Percentiles rank a stretch among this genome's conserved stretches.
Conservation (phyloP, 75 land plant genomes). For the Pinus tabuliformis region DNA sequence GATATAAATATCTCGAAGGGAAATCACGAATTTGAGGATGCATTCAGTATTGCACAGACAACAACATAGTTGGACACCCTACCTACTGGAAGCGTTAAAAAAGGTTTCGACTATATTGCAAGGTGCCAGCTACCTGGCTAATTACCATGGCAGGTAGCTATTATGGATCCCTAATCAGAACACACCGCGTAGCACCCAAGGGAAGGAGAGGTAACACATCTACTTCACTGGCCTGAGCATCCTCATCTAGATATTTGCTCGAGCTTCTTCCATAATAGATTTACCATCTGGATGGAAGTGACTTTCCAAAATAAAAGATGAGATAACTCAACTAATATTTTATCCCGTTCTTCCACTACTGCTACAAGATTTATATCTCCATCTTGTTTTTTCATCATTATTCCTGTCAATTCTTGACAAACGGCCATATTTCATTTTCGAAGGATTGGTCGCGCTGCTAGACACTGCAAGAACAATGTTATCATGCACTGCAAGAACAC, state of each 20-base stretch:
- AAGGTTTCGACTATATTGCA: conserved; percentile 87
- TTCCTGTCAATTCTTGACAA: too few relatives aligned
- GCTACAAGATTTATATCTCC: conserved; percentile 88
- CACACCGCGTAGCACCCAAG: conserved; percentile 97
- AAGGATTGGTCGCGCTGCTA: too few relatives aligned
- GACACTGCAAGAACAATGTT: too few relatives aligned
- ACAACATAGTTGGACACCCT: conserved; percentile 93
- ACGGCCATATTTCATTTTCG: too few relatives aligned
- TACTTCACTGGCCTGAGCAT: conserved; percentile 99
- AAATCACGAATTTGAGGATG: conserved; percentile 97
- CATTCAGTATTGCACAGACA: conserved; percentile 99
- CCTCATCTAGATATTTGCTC: conserved; percentile 92
- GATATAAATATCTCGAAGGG: conserved; percentile 96
- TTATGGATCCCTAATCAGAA: conserved; percentile 98
- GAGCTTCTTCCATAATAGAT: conserved; percentile 82
- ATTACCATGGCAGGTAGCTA: conserved; percentile 99
- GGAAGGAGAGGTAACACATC: conserved; percentile 91
- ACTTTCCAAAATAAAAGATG: conserved; percentile 81
- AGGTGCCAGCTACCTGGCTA: conserved; percentile 94
- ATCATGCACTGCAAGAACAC: too few relatives aligned
- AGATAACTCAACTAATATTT: conserved; percentile 89
- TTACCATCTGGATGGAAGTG: conserved; percentile 67
- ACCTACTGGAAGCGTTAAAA: conserved; percentile 99
- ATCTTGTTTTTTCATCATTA: too few relatives aligned
- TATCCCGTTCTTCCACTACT: conserved; percentile 86